Evolutionary conservation across 169 alveolate species (phyloP).

Genomic region (Perkinsus olseni): DNA sequence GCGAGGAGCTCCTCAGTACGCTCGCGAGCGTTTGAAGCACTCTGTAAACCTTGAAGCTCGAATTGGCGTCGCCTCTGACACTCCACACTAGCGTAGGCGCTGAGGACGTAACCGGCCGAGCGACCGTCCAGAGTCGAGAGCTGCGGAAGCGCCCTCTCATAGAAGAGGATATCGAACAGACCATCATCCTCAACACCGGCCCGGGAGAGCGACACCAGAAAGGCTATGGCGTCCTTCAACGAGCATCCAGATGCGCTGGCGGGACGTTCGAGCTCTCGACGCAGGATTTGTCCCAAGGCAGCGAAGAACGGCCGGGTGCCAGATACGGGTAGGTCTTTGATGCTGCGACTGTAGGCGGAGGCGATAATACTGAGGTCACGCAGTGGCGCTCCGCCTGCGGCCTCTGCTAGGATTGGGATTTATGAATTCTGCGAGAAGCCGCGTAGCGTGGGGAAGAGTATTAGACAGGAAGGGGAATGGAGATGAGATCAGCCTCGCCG

Average conservation of each 20-base stretch:
- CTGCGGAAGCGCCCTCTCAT: neutral
- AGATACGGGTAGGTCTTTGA: neutral
- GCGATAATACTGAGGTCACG: neutral
- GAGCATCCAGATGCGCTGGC: neutral
- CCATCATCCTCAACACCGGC: neutral
- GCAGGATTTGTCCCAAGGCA: neutral
- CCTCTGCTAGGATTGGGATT: too few relatives aligned
- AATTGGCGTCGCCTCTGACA: neutral
- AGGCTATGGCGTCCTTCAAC: neutral
- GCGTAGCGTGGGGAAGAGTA: neutral
- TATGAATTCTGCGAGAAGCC: neutral
- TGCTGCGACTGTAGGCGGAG: neutral
- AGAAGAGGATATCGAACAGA: neutral
- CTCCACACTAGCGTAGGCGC: neutral
- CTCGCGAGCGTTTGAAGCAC: neutral
- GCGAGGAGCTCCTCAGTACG: neutral
- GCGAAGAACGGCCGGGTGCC: neutral
- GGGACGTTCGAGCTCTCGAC: neutral
- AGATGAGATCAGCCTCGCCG: neutral
- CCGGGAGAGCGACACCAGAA: neutral
- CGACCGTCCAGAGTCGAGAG: neutral
- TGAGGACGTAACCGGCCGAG: neutral
- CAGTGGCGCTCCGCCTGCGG: neutral
- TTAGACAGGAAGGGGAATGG: neutral
- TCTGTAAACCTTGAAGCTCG: neutral